Evolutionary conservation across 768 basidiomycete genomes (phyloP).

Genomic region (Collybia mongolica): DNA sequence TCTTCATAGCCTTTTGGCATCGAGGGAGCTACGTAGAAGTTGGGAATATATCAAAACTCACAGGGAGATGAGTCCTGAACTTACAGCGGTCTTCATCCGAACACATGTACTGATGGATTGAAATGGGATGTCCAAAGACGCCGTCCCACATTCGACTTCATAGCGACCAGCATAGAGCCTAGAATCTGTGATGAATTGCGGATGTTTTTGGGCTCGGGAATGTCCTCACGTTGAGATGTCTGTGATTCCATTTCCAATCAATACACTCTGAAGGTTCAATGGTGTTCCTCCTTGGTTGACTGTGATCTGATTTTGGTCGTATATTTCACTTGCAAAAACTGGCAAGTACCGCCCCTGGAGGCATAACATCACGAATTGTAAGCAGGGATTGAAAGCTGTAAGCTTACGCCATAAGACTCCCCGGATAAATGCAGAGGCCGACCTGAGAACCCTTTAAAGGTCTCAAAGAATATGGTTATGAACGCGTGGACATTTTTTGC

Average conservation of each 20-base stretch:
- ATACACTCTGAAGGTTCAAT: slow-evolving; percentile 65
- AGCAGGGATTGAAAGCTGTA: not conserved
- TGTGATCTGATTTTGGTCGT: slow-evolving; percentile 63
- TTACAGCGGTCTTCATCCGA: slow-evolving; percentile 61
- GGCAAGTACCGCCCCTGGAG: slow-evolving; percentile 66
- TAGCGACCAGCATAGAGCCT: slow-evolving; percentile 48
- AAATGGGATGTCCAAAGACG: slow-evolving; percentile 53
- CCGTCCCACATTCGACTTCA: slow-evolving; percentile 60
- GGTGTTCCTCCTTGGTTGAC: slow-evolving; percentile 50
- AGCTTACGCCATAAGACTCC: slow-evolving; percentile 72
- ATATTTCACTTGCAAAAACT: slow-evolving; percentile 74
- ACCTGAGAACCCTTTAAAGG: slow-evolving; percentile 70
- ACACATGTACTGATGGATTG: slow-evolving; percentile 52
- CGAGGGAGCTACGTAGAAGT: slow-evolving; percentile 53
- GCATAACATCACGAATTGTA: slow-evolving; percentile 10
- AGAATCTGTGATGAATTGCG: not conserved
- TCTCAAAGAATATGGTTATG: slow-evolving; percentile 76
- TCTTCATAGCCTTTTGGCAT: slow-evolving; percentile 58
- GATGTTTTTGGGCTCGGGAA: too few species aligned
- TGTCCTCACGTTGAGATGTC: slow-evolving; percentile 40
- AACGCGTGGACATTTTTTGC: slow-evolving; percentile 76
- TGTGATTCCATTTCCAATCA: slow-evolving; percentile 65
- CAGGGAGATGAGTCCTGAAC: slow-evolving; percentile 12
- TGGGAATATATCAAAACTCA: not conserved
- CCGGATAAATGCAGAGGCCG: slow-evolving; percentile 72